phyloP scores from a whole-genome alignment of 345 rosid species.

The Brassica carinata region DNA sequence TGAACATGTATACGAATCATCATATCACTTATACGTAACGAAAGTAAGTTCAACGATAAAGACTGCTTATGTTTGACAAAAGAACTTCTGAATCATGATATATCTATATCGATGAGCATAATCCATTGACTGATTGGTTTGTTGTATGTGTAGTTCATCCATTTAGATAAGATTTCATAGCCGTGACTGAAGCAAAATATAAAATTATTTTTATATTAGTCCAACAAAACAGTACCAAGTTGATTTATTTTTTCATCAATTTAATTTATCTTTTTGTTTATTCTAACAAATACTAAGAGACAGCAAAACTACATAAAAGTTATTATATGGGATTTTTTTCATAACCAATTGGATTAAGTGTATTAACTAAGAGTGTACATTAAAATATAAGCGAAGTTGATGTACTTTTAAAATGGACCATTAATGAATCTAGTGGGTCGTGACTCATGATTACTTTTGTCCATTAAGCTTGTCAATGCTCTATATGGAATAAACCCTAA shows the following conservation, averaged over 20 bases:
- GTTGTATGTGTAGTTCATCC: constrained; percentile 1
- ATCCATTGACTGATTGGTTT: constrained; percentile 6
- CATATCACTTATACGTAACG: not conserved
- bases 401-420: constrained; percentile 31
- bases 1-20: not conserved
- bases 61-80: constrained; percentile 10
- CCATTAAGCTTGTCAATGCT: constrained; percentile 33
- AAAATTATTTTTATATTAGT: not conserved
- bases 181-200: not conserved
- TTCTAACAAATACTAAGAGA: not conserved
- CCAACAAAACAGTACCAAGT: not conserved
- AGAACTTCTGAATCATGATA: constrained; percentile 3
- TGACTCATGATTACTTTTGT: constrained; percentile 38
- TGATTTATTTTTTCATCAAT: not conserved
- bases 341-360: constrained; percentile 6
- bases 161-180: not conserved
- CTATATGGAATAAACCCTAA: constrained; percentile 38
- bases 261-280: not conserved
- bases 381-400: constrained; percentile 28
- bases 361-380: constrained; percentile 14
- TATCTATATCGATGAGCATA: constrained; percentile 10
- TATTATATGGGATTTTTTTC: not conserved
- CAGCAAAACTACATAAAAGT: not conserved
- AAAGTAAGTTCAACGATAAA: not conserved
- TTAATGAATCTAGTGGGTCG: constrained; percentile 37